Percentiles rank a stretch among this genome's conserved stretches.
Conservation (phyloP, 1,139 yeast species). For the Pichia sp. region DNA sequence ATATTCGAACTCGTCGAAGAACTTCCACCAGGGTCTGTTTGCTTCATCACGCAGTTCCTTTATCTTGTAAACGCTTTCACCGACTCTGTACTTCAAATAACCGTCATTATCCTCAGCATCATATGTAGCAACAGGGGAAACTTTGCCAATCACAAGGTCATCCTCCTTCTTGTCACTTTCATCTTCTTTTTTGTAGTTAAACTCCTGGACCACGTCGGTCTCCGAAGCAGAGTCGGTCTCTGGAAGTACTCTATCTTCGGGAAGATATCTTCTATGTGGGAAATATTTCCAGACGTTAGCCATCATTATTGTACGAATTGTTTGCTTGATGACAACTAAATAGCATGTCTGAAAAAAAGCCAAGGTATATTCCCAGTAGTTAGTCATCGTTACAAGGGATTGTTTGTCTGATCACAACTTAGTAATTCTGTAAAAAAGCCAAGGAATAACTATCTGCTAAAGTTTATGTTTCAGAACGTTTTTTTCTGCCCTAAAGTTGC, state of each 20-base stretch:
- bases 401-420: too few relatives aligned
- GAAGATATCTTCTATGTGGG: background rate
- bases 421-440: too few relatives aligned
- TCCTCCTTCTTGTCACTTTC: background rate
- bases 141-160: too few relatives aligned
- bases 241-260: background rate
- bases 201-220: background rate
- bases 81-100: background rate
- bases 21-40: slow-evolving; percentile 49
- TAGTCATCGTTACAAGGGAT: too few relatives aligned
- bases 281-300: background rate
- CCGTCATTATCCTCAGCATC: slow-evolving; percentile 4
- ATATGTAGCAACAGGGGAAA: background rate
- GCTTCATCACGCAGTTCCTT: slow-evolving; percentile 59
- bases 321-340: too few relatives aligned
- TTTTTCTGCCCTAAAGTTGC: too few relatives aligned
- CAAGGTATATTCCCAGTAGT: too few relatives aligned
- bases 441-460: too few relatives aligned
- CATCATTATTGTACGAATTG: background rate
- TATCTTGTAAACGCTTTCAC: slow-evolving; percentile 5
- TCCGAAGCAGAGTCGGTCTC: background rate
- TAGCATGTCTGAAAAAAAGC: too few relatives aligned
- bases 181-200: background rate
- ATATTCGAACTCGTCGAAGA: slow-evolving; percentile 32
- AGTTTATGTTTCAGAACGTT: too few relatives aligned